Conservation (phyloP, 345 rosid genomes). For the Gossypium mustelinum region DNA sequence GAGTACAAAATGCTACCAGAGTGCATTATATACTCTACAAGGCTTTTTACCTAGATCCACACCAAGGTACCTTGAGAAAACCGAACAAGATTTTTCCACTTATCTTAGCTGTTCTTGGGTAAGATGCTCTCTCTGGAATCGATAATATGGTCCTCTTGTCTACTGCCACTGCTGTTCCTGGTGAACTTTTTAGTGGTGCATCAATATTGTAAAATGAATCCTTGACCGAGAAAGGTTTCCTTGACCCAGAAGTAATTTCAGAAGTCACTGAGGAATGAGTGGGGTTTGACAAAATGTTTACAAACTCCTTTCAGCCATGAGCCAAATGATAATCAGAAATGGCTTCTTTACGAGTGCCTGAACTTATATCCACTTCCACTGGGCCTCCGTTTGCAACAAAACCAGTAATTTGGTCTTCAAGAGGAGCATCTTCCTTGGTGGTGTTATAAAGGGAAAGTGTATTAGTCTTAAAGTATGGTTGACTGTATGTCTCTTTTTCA, state of each 20-base stretch:
- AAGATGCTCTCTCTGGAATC: slow-evolving; percentile 5
- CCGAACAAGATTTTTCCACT: neutral
- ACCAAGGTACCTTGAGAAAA: neutral
- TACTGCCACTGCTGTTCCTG: neutral
- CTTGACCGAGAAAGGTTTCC: slow-evolving; percentile 20
- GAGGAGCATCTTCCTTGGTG: slow-evolving; percentile 14
- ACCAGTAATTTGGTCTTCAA: slow-evolving; percentile 22
- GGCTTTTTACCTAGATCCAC: neutral
- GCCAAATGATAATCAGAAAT: neutral
- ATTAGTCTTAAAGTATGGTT: slow-evolving; percentile 3
- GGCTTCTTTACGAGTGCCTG: slow-evolving; percentile 17
- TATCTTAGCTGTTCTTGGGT: neutral
- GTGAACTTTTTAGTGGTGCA: neutral
- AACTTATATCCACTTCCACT: no score
- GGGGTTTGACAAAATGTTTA: slow-evolving; percentile 9
- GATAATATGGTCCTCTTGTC: slow-evolving; percentile 12
- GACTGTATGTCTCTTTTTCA: neutral
- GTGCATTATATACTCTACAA: neutral
- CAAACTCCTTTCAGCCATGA: slow-evolving; percentile 7
- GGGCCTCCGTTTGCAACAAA: neutral
- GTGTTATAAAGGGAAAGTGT: neutral
- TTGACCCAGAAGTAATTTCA: neutral
- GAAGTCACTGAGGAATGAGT: neutral
- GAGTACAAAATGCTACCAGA: neutral
- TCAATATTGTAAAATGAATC: slow-evolving; percentile 23